Evolutionary conservation across 139 green algal species (phyloP), one percentile per base, ranked within the genome.

Genomic region (Chlamydomonas incerta): DNA sequence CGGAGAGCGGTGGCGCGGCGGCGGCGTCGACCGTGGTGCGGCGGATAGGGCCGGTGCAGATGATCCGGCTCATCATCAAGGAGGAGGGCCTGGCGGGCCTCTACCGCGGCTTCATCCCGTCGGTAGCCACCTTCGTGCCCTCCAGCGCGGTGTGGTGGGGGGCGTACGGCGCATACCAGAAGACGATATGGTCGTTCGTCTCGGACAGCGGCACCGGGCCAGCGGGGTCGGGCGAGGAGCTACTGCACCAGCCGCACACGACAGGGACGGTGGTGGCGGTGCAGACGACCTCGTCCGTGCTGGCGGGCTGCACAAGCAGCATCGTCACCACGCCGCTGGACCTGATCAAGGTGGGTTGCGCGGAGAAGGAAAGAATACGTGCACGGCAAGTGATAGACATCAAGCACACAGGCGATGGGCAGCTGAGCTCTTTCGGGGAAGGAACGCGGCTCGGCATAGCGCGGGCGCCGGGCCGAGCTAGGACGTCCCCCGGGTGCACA

Each of bases 51-150:
- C 93, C 93, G 18, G 31, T 97, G 6, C 74, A 92, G 26, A 93
- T 98, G 75, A 90, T 94, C 0, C 88, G 92, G 35, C 29, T 88
- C 0, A 99, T 99, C 28, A 21, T 99, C 1, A 35, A 31, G n/a
- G 75, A 90, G 70, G 97, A 99, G 87, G 97, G 97, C 1, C 47
- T 98, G 4, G 28, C 28, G 14, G 96, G 95, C 3, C 80, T 98
- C 75, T 99, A 99, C 89, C 92, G 96, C 4, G 97, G 97, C 29
- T 98, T 99, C 74, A 93, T 94, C 0, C 88, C 94, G 6, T 96
- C 91, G 15, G 77, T 99, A 2, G 89, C 90, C 24, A 98, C 95
- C 20, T 98, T 98, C 89, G 96, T 97, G 62, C 96, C 96, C 28
- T 92, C 83, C 67, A 91, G 74, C 52, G 89, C 87, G 9, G 65